Evolutionary conservation across 2,329 filamentous ascomycete genomes (phyloP), one percentile per base, ranked within the genome.

Genomic region (Fusarium nurragi): DNA sequence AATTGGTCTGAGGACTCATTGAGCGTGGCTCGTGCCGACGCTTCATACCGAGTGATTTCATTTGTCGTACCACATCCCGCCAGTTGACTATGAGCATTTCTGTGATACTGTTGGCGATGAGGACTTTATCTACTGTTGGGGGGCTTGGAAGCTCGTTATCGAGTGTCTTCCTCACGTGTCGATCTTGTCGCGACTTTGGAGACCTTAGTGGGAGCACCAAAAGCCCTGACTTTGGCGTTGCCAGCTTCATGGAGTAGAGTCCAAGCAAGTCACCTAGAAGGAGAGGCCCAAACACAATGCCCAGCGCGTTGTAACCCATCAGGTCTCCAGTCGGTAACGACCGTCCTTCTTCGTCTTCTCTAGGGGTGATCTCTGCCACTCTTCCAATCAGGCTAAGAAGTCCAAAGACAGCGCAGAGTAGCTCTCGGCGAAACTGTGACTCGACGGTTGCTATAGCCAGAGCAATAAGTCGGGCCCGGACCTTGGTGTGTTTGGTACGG

Each of bases 81-180:
- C 88, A 91, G 62, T 89, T 83, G 2, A 82, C 78, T 45, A 90
- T 86, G 6, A 91, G 76, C 87, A 90, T 90, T 72, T 89, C 86
- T 0, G 86, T 79, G 26, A 90, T 83, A 28, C 77, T 76, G 58
- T 87, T 88, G 12, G 86, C 86, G 51, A 88, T 75, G 40, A 81
- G 79, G 21, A 88, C 78, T 65, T 86, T 89, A 76, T 88, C 82
- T 18, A 89, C 74, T 1, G 75, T 72, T 6, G 77, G 70, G 4
- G 75, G 57, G 0, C 70, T 63, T 2, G 55, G 14, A 10, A 41
- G 41, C 5, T 68, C 45, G 4, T 47, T 39, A n/a, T 59, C 59
- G 7, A 43, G 22, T 3, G 60, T 22, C 21, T 64, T 70, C 14
- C 65, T 55, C 52, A 66, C 73, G 28, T 66, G 68, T 21, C 68